These are phyloP conservation scores for Benincasa hispida DNA, from an alignment of 306 rosid genomes.

Conservation along the genomic window DNA sequence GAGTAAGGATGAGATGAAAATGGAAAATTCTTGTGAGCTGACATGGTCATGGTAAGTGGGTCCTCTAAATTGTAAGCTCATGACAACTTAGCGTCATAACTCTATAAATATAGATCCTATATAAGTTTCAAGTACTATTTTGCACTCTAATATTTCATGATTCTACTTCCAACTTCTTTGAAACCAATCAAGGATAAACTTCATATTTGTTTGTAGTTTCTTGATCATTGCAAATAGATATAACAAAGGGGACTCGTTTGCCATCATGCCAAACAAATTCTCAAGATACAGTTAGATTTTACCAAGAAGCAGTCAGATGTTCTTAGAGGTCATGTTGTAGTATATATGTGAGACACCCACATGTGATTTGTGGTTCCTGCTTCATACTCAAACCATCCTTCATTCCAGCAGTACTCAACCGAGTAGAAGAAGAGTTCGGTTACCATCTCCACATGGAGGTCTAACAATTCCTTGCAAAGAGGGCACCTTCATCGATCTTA, in stretches of 20 bases:
- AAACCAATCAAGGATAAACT: neutral
- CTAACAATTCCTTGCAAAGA: slow-evolving; percentile 8
- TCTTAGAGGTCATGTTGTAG: slow-evolving; percentile 15
- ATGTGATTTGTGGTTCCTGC: slow-evolving; percentile 22
- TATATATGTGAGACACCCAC: slow-evolving; percentile 25
- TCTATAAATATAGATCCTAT: neutral
- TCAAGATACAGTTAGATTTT: neutral
- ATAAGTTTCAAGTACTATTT: neutral
- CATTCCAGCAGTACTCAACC: slow-evolving; percentile 15
- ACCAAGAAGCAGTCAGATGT: slow-evolving; percentile 9
- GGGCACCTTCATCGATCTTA: neutral
- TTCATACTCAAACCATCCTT: slow-evolving; percentile 20
- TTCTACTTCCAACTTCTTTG: neutral
- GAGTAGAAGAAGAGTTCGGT: neutral
- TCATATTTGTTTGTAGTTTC: neutral
- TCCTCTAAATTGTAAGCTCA: neutral
- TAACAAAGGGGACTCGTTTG: neutral
- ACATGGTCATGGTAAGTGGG: neutral
- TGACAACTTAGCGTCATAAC: neutral
- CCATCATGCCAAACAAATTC: slow-evolving; percentile 1
- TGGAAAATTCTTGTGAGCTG: neutral
- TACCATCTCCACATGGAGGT: slow-evolving; percentile 4
- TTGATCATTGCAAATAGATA: neutral
- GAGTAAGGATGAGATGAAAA: neutral
- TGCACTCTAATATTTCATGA: neutral